Base-by-base conservation (phyloP, 2,329 filamentous ascomycete species). In the Hypoxylon sp. region DNA sequence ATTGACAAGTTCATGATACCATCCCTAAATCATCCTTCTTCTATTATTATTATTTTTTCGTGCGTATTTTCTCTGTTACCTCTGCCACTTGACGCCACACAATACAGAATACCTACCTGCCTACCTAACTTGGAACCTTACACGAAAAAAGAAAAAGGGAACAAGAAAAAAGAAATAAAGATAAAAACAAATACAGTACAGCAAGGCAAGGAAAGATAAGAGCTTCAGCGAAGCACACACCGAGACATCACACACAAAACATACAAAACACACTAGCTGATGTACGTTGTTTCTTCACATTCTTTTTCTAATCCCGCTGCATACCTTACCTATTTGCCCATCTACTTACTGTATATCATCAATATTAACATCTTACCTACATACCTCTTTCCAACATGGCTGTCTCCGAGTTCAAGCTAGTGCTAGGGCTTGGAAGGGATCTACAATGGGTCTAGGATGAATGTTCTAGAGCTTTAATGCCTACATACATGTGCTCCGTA, bases 381-480 rank as follows among this genome's bases (percentile, higher is more conserved):
- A 34, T 45, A 13, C 6, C 37, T 17, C 17, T 15, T 8, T n/a
- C n/a, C n/a, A 48, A 42, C 35, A 43, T 37, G 31, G 41, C 19
- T 30, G 44, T 44, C 16, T 37, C 37, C 16, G 36, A 30, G 46
- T 34, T 20, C 41, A 43, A 55, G 51, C 44, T 52, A 55, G 55
- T 51, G 55, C 51, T 55, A 26, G 29, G 36, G 16, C 40, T 38
- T 20, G 49, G 43, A 44, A 41, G 46, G 51, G 51, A 58, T 55
- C 55, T 58, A 58, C 48, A 43, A 41, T 29, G 46, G 17, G 11
- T 30, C 40, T 35, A 13, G 45, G 47, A 44, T 58, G 51, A 55
- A 58, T 25, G 52, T 58, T 58, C 55, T 58, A 55, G 55, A 58
- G 55, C 51, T 19, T 42, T 46, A 35, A 37, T 38, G 47, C 40